Conservation (phyloP, 139 green algal genomes). For the Chlorella vulgaris region DNA sequence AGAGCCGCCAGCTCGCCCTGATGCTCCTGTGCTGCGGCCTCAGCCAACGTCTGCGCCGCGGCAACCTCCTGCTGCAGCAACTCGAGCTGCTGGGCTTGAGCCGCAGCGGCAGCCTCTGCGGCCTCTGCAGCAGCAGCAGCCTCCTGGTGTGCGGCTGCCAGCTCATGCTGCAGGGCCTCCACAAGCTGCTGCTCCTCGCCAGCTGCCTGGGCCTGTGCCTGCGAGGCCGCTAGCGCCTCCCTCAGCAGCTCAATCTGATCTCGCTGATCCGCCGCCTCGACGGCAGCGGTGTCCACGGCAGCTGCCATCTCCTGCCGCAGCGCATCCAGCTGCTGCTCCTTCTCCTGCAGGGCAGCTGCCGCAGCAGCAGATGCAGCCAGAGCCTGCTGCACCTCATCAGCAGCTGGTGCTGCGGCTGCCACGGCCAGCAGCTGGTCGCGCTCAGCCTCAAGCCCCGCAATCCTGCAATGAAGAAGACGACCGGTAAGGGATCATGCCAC, state of each 20-base stretch:
- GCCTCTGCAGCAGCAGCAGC: background rate
- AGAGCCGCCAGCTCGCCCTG: constrained; percentile 3
- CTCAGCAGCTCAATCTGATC: constrained; percentile 10
- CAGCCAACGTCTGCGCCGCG: background rate
- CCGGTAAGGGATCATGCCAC: background rate
- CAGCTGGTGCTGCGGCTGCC: background rate
- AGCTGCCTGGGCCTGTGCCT: background rate
- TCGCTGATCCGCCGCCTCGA: background rate
- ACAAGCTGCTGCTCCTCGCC: constrained; percentile 17
- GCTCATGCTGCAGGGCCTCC: background rate
- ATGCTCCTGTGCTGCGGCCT: constrained; percentile 22
- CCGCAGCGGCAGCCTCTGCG: background rate
- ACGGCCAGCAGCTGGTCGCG: background rate
- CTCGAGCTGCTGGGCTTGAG: constrained; percentile 13
- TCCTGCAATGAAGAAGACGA: background rate
- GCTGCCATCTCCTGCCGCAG: background rate
- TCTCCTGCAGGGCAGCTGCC: background rate
- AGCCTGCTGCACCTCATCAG: background rate
- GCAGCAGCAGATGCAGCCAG: background rate
- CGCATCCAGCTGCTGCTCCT: background rate
- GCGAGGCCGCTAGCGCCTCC: background rate
- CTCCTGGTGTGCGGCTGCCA: background rate
- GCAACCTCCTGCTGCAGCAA: constrained; percentile 6
- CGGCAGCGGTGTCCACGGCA: constrained; percentile 4
- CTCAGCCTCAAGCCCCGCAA: constrained; percentile 21